phyloP scores from a whole-genome alignment of 306 rosid genomes.

The Glycine soja region DNA sequence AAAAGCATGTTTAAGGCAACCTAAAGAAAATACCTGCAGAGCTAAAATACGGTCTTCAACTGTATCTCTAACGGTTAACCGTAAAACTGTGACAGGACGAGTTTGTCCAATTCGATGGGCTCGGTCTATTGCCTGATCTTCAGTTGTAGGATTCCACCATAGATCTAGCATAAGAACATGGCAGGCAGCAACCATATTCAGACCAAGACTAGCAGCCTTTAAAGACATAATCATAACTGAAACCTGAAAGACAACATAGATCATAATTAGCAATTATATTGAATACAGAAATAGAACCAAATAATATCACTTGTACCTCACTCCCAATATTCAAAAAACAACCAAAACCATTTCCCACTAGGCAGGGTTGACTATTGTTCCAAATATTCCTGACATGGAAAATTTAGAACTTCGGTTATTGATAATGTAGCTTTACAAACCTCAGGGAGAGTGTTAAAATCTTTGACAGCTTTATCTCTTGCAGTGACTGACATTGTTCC shows the following conservation, averaged over 20 bases:
- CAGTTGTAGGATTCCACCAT: conserved; percentile 99
- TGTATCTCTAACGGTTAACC: conserved; percentile 91
- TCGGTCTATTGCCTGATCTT: conserved; percentile 98
- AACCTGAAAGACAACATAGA: conserved; percentile 45
- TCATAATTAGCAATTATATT: not conserved
- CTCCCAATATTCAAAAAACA: not conserved
- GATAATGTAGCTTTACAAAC: not conserved
- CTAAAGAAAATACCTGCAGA: conserved; percentile 71
- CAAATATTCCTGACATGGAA: not conserved
- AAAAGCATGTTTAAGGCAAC: not conserved
- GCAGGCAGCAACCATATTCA: conserved; percentile 97
- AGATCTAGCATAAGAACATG: conserved; percentile 92
- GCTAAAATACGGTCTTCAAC: conserved; percentile 98
- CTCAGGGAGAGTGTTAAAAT: conserved; percentile 21
- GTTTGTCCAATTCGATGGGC: conserved; percentile 99
- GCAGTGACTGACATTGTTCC: conserved; percentile 27
- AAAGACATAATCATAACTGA: conserved; percentile 85
- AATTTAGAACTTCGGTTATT: too few species aligned
- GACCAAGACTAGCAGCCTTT: conserved; percentile 99
- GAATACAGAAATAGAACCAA: not conserved
- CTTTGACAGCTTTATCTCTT: conserved; percentile 26
- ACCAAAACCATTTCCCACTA: conserved; percentile 1
- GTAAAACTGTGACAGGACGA: conserved; percentile 94
- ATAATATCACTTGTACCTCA: not conserved
- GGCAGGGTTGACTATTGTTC: not conserved